These are phyloP conservation scores for Sporothrix euskadiensis DNA, from an alignment of 2,329 filamentous ascomycete genomes.

Conservation along the genomic window DNA sequence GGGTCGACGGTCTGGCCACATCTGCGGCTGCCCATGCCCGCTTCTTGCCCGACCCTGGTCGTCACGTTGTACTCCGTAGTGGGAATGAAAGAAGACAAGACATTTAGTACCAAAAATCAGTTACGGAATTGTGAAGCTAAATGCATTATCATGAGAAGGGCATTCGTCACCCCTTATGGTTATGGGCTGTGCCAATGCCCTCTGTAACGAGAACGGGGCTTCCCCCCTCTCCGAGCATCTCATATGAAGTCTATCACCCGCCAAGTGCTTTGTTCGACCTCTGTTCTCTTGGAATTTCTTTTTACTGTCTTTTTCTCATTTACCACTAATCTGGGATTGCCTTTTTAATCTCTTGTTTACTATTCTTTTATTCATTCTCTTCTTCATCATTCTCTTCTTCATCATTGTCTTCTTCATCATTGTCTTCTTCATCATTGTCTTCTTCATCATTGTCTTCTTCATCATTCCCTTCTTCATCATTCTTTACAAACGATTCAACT, in stretches of 20 bases:
- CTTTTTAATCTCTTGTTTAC: not conserved
- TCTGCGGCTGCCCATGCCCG: not conserved
- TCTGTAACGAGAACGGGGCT: not conserved
- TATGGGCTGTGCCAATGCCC: constrained; percentile 2
- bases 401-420: not conserved
- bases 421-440: not conserved
- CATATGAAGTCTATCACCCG: constrained; percentile 11
- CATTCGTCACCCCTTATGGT: not conserved
- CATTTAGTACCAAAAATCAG: not conserved
- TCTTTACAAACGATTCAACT: not conserved
- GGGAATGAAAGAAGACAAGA: not conserved
- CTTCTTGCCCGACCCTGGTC: not conserved
- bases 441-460: not conserved
- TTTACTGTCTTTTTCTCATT: not conserved
- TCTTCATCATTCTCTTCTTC: not conserved
- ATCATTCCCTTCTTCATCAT: not conserved
- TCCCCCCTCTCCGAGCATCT: not conserved
- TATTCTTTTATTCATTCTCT: not conserved
- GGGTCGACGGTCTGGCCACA: not conserved
- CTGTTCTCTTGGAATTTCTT: not conserved
- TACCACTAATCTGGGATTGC: not conserved
- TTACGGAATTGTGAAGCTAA: not conserved
- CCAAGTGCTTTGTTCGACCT: not conserved
- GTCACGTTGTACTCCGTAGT: not conserved
- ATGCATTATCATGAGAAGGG: not conserved